Evolutionary conservation across 73 alveolate genomes (phyloP), one percentile per base, ranked within the genome.

Genomic region (Paramecium primaurelia): DNA sequence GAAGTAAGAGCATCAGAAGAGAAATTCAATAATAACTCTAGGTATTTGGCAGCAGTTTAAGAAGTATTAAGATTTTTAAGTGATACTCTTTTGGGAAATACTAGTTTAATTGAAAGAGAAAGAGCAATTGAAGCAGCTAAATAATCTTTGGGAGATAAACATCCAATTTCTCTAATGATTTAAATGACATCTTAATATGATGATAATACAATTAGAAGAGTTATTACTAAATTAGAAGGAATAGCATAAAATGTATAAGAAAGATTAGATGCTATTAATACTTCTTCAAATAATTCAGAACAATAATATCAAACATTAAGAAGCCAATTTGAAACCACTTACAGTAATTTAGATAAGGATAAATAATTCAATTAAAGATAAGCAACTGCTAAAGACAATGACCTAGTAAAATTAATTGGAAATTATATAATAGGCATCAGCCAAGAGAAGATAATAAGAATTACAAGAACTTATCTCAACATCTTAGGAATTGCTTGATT

Each of bases 121-220:
- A 80, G 44, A 45, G 91, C 91, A 2, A 49, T 80, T 36, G 44
- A 80, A 22, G 75, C 25, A 12, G 77, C 75, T 3, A 80, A 80
- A 80, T 1, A 42, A 40, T 4, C 32, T 3, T 47, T 80, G 18
- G 91, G 91, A 45, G 91, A 80, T 9, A 80, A 36, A 45, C 91
- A 80, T 47, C 91, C 91, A 3, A 80, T 80, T 18, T 10, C 71
- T 12, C 18, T 80, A 11, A 80, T 80, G 91, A 49, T 80, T 12
- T 14, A 80, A 80, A 26, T 80, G 34, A 80, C 91, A 44, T 80
- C 71, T 22, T 10, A 40, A 28, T 47, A 45, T 47, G 91, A 80
- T 80, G 49, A 40, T 16, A 42, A 80, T 25, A 80, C 91, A 6
- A 36, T 80, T 3, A 80, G 58, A 80, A 80, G 91, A 80, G 91